Evolutionary conservation across 768 basidiomycete species (phyloP).

Genomic region (Termitomyces sp.): DNA sequence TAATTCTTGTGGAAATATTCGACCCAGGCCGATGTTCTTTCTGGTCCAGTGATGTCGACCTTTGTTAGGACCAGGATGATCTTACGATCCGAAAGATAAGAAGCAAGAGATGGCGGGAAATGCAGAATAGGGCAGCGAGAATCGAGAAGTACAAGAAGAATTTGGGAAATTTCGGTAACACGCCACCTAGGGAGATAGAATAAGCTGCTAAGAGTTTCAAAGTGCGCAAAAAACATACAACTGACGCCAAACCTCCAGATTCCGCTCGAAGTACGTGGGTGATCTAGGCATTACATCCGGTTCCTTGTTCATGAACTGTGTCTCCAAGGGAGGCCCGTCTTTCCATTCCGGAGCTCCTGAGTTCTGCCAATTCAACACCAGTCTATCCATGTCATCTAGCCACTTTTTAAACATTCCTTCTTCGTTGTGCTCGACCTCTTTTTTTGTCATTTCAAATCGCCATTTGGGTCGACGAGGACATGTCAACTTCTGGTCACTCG

Average conservation of each 20-base stretch:
- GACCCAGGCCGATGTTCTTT: conserved; percentile 63
- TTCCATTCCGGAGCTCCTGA: conserved; percentile 42
- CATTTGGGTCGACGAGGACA: conserved; percentile 82
- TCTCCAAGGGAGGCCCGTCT: conserved; percentile 9
- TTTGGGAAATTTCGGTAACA: conserved; percentile 87
- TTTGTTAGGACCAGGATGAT: conserved; percentile 84
- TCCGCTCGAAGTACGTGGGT: conserved; percentile 82
- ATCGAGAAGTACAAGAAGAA: conserved; percentile 85
- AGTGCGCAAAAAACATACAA: conserved; percentile 47
- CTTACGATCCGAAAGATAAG: conserved; percentile 53
- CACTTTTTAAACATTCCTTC: conserved; percentile 81
- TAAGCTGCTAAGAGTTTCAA: conserved; percentile 6
- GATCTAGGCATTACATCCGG: conserved; percentile 47
- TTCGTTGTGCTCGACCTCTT: conserved; percentile 88
- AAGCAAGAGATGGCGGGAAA: conserved; percentile 73
- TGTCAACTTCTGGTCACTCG: conserved; percentile 23
- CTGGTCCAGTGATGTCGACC: conserved; percentile 77
- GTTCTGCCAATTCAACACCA: conserved; percentile 28
- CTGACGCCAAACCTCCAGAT: conserved; percentile 94
- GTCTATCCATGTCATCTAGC: conserved; percentile 61
- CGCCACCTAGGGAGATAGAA: conserved; percentile 63
- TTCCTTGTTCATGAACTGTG: conserved; percentile 7
- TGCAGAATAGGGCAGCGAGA: conserved; percentile 87
- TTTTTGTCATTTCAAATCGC: conserved; percentile 83
- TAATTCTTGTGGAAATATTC: conserved; percentile 50